A percentile compares a stretch with the other conserved stretches of the same genome.
Conservation (phyloP, 2,329 filamentous ascomycete species). For the Fusarium foetens region DNA sequence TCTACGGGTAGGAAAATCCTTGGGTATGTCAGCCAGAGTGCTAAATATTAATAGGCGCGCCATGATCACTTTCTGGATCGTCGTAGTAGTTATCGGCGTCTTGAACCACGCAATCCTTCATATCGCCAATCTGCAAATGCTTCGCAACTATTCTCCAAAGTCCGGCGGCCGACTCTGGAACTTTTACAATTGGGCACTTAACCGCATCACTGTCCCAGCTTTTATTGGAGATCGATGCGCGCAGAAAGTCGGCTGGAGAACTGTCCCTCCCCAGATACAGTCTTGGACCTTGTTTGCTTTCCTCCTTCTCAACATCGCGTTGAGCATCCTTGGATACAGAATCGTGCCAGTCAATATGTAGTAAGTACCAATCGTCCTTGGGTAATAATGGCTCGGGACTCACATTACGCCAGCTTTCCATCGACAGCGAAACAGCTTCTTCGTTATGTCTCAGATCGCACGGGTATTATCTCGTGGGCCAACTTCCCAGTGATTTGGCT, state of each 20-base stretch:
- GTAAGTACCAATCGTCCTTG: constrained; percentile 38
- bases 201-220: constrained; percentile 52
- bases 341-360: constrained; percentile 54
- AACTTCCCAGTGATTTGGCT: constrained; percentile 74
- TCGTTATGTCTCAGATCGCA: constrained; percentile 71
- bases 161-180: background rate
- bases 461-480: constrained; percentile 70
- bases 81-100: constrained; percentile 52
- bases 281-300: constrained; percentile 53
- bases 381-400: accelerated
- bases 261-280: constrained; percentile 57
- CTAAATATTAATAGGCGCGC: constrained; percentile 39
- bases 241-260: constrained; percentile 58
- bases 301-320: constrained; percentile 51
- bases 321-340: constrained; percentile 51
- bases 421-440: constrained; percentile 49
- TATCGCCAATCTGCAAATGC: constrained; percentile 3
- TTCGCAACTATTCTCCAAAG: background rate
- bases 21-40: too few species aligned
- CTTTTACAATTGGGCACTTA: constrained; percentile 46
- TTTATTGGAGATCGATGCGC: constrained; percentile 53
- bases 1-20: constrained; percentile 49
- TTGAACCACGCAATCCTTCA: constrained; percentile 44
- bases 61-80: constrained; percentile 55
- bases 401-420: constrained; percentile 48